Base-by-base conservation (phyloP, 441 rosid species). In the Lepidium campestre region DNA sequence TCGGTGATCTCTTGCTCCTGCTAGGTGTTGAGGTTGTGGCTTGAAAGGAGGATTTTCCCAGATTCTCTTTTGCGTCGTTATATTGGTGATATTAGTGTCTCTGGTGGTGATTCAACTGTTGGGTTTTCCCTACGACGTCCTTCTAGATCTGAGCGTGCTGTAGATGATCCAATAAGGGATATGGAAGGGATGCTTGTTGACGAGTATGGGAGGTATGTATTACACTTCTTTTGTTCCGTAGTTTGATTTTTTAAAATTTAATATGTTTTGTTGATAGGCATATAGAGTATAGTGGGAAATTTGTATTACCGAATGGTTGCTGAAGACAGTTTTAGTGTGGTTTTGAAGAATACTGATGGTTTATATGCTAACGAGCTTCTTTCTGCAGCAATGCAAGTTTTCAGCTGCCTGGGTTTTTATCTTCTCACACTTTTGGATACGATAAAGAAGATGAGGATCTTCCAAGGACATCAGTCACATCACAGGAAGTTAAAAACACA, bases 131-230 rank as follows among this genome's bases (percentile, higher is more conserved):
- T 79, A 20, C 77, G 89, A 61, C 91, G 91, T 46, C 96, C 98
- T 60, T 89, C 99, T 72, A 88, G 96, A 72, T 82, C 89, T 19
- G 97, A 94, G 81, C 90, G 98, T 52, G 85, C 98, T 53, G 77
- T 94, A 25, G 91, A 94, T 66, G 99, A 94, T 77, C 99, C 99
- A 49, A 75, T 94, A 34, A 86, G 99, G 78, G 97, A 84, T 81
- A 94, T 94, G 97, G 99, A 94, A 78, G 98, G 97, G 81, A 91
- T 94, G 91, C 84, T 80, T 78, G 97, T 94, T 52, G 99, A 94
- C 71, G 99, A 94, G 82, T 94, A 94, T 82, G 99, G 99, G 67
- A 91, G 99, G 99, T 91, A 66, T 23, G 83, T 42, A 48, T 41
- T 41, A 63, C 29, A 18, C 11, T 18, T 35, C 14, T 68, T 19